Conservation (phyloP, 805 yeast species). For the Cyberlindnera petersonii region DNA sequence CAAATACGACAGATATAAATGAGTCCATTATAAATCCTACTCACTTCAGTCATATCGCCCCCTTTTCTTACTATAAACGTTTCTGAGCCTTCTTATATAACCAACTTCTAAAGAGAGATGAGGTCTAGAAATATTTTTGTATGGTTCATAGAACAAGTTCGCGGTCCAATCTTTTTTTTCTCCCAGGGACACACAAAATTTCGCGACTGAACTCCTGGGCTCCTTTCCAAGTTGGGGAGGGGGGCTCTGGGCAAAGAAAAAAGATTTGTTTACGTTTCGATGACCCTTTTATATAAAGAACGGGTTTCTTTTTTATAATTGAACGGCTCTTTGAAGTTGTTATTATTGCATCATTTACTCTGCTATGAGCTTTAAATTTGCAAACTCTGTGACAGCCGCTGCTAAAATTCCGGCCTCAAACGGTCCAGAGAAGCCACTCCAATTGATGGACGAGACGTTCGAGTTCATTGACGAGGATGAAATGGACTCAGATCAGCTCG, state of each 20-base stretch:
- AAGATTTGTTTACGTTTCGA: slow-evolving; percentile 17
- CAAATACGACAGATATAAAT: background rate
- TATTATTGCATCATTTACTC: no score
- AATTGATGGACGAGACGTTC: slow-evolving; percentile 24
- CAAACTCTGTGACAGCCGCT: background rate
- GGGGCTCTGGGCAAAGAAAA: background rate
- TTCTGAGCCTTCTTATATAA: background rate
- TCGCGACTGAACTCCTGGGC: no score
- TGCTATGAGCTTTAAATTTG: slow-evolving; percentile 7
- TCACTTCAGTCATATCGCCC: slow-evolving; percentile 5
- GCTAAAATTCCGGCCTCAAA: background rate
- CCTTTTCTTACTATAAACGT: background rate
- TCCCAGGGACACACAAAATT: no score
- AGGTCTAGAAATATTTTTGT: slow-evolving; percentile 1
- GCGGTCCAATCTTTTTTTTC: background rate
- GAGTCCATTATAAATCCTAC: background rate
- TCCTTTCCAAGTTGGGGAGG: background rate
- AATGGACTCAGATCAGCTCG: slow-evolving; percentile 21
- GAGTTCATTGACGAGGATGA: slow-evolving; percentile 21
- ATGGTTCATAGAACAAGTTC: background rate
- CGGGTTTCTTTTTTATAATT: no score
- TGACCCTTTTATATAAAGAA: no score
- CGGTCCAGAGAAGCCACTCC: slow-evolving; percentile 4
- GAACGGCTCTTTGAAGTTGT: background rate
- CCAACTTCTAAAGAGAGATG: background rate